Evolutionary conservation across 2,329 filamentous ascomycete genomes (phyloP), one percentile per base, ranked within the genome.

Genomic region (Verticillium nonalfalfae): DNA sequence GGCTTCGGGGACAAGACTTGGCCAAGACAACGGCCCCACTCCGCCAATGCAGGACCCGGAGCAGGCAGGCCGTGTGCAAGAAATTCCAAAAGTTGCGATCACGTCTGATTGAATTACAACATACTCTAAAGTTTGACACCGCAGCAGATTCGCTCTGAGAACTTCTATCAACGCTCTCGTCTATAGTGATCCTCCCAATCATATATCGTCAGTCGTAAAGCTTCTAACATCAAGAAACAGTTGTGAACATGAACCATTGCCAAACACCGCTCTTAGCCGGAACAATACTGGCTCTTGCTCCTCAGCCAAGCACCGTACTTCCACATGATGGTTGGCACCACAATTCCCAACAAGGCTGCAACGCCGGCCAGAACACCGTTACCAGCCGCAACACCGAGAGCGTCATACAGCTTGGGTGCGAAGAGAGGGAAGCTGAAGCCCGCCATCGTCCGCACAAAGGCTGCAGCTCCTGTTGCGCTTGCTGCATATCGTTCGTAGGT

Each of bases 381-480:
- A 0, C 62, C 79, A 80, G 63, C 85, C 62, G 68, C 85, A 62
- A 66, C 86, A 69, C 63, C 75, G 18, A 79, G 64, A 1, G 59
- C 63, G 0, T 70, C 62, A 26, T 78, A 79, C 68, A 79, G 67
- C 13, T 73, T 70, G 0, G 78, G 77, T 0, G 85, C 84, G 18
- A 85, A 86, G 1, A 88, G 73, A 0, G 86, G 85, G 58, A 88
- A 83, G 0, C 80, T 73, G 40, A 85, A 85, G 0, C 83, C 85
- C 0, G 80, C 77, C 59, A 87, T 72, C 1, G 79, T 84, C 34
- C 84, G 75, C 35, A 86, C 74, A 2, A 86, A 79, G 0, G 82
- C 81, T 13, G 81, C 81, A 0, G 64, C 64, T 1, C 63, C 63
- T 11, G 63, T 62, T 0, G 64, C 64, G 35, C 64, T 66, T 15